phyloP scores from a whole-genome alignment of 768 basidiomycete species.

The Lactarius pseudohatsudake region DNA sequence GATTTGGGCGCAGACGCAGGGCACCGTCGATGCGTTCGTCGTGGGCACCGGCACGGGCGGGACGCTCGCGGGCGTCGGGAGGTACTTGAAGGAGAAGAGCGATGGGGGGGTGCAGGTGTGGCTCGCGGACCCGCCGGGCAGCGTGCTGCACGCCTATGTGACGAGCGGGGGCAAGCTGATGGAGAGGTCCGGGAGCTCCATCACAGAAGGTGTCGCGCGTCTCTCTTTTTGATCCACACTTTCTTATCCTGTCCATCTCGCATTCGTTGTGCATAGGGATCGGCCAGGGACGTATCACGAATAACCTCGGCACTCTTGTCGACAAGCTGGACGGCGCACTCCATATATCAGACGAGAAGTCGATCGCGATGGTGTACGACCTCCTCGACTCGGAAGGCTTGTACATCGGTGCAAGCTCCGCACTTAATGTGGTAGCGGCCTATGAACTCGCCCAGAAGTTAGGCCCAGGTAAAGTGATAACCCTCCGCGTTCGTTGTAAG shows the following conservation, averaged over 20 bases:
- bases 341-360: slow-evolving; percentile 83
- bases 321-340: slow-evolving; percentile 78
- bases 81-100: slow-evolving; percentile 81
- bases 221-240: background rate
- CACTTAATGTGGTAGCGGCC: slow-evolving; percentile 93
- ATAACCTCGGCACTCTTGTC: slow-evolving; percentile 84
- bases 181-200: slow-evolving; percentile 82
- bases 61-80: slow-evolving; percentile 87
- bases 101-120: slow-evolving; percentile 78
- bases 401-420: slow-evolving; percentile 92
- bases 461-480: slow-evolving; percentile 62
- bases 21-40: slow-evolving; percentile 84
- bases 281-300: slow-evolving; percentile 93
- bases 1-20: slow-evolving; percentile 88
- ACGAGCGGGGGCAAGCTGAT: slow-evolving; percentile 72
- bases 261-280: slow-evolving; percentile 57
- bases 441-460: slow-evolving; percentile 82
- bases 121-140: slow-evolving; percentile 97
- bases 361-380: slow-evolving; percentile 92
- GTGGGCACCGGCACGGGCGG: slow-evolving; percentile 97
- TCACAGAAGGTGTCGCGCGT: slow-evolving; percentile 73
- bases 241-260: background rate
- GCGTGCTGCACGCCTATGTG: slow-evolving; percentile 83
- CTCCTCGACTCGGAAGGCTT: slow-evolving; percentile 89
- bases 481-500: background rate